phyloP scores from a whole-genome alignment of 495 filamentous ascomycete species.

The Hypoxylon lienhwacheense region DNA sequence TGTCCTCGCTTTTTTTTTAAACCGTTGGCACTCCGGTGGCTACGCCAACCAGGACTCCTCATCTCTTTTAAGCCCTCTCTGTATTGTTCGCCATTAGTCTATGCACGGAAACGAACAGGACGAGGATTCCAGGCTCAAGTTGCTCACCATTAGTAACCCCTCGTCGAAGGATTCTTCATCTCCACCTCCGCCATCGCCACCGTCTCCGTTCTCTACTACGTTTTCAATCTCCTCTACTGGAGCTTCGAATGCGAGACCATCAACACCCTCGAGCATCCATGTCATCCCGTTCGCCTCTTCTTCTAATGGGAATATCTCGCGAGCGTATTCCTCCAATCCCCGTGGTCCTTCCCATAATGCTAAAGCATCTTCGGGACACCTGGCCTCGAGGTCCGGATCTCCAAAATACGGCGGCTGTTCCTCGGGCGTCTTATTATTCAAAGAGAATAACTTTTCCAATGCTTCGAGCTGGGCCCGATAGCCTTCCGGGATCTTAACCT shows the following conservation, averaged over 20 bases:
- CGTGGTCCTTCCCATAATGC: conserved; percentile 88
- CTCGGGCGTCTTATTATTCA: conserved; percentile 56
- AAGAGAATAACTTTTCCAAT: conserved; percentile 63
- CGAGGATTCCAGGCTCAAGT: too few relatives aligned
- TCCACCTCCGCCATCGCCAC: conserved; percentile 36
- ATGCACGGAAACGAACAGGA: background rate
- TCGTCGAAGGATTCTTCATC: conserved; percentile 48
- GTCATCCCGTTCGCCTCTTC: conserved; percentile 89
- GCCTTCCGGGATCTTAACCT: conserved; percentile 81
- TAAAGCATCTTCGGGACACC: conserved; percentile 69
- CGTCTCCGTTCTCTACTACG: conserved; percentile 23
- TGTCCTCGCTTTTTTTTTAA: background rate
- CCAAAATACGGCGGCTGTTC: conserved; percentile 61
- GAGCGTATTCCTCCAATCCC: conserved; percentile 91
- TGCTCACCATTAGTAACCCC: conserved; percentile 48
- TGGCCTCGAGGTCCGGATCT: conserved; percentile 54
- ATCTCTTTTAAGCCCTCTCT: conserved; percentile 49
- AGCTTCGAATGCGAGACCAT: conserved; percentile 26
- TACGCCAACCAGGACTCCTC: conserved; percentile 56
- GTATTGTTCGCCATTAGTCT: conserved; percentile 9
- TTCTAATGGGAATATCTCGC: conserved; percentile 92
- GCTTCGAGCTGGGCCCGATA: conserved; percentile 88
- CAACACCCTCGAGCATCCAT: conserved; percentile 71
- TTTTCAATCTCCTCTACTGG: conserved; percentile 37
- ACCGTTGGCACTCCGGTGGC: background rate